phyloP scores from a whole-genome alignment of 768 basidiomycete species.

The Hygrocybe punicea region DNA sequence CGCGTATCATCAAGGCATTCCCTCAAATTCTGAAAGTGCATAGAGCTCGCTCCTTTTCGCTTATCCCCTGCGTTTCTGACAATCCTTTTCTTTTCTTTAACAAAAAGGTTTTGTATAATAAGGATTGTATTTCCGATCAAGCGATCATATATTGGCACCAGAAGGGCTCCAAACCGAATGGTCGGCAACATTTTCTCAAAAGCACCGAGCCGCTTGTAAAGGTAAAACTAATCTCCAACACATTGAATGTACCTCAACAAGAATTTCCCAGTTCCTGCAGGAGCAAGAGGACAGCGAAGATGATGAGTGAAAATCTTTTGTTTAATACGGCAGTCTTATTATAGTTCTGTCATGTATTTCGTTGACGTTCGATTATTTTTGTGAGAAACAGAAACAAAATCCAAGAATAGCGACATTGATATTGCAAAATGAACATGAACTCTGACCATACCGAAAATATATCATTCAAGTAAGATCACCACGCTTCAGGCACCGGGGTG shows the following conservation, averaged over 20 bases:
- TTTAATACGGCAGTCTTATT: not conserved
- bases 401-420: no score
- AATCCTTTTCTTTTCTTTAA: not conserved
- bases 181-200: slow-evolving; percentile 92
- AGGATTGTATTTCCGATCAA: slow-evolving; percentile 92
- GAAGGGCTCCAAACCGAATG: slow-evolving; percentile 95
- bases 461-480: slow-evolving; percentile 63
- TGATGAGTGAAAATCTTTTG: slow-evolving; percentile 34
- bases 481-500: slow-evolving; percentile 75
- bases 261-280: slow-evolving; percentile 69
- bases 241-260: slow-evolving; percentile 1
- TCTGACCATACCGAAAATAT: no score
- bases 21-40: slow-evolving; percentile 86
- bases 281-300: slow-evolving; percentile 83
- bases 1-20: slow-evolving; percentile 91
- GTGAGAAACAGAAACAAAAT: no score
- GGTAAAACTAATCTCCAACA: slow-evolving; percentile 40
- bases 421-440: no score
- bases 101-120: slow-evolving; percentile 83
- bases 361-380: no score
- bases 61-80: not conserved
- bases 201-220: slow-evolving; percentile 85
- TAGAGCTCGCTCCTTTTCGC: not conserved
- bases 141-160: slow-evolving; percentile 98
- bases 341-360: not conserved